Conservation (phyloP, 179 eudicot species). For the Patellifolia procumbens region DNA sequence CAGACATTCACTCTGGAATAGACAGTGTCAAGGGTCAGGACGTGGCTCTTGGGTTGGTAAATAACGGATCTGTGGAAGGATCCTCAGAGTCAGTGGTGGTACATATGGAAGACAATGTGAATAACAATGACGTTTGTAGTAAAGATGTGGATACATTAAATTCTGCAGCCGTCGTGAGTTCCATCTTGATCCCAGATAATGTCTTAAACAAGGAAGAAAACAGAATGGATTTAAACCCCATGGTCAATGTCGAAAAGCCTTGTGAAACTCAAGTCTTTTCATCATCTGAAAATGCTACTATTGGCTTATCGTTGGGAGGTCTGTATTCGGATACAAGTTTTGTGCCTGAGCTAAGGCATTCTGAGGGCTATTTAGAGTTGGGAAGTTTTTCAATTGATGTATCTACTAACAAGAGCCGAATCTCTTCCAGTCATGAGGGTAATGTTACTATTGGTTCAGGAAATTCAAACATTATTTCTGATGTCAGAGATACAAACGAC, state of each 20-base stretch:
- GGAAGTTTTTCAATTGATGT: conserved; percentile 26
- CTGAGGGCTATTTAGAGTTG: conserved; percentile 24
- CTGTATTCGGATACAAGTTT: conserved; percentile 26
- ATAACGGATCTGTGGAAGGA: conserved; percentile 30
- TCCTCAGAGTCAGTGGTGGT: conserved; percentile 25
- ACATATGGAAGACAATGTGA: conserved; percentile 28
- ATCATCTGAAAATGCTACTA: conserved; percentile 20
- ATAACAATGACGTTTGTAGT: conserved; percentile 3
- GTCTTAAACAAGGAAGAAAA: conserved; percentile 25
- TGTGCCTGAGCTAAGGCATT: conserved; percentile 26
- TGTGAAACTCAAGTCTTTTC: conserved; percentile 20
- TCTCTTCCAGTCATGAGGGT: conserved; percentile 15
- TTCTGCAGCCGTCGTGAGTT: conserved; percentile 18
- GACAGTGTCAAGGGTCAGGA: conserved; percentile 27
- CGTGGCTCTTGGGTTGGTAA: conserved; percentile 21
- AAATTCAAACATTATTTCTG: conserved; percentile 21
- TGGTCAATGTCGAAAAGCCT: conserved; percentile 26
- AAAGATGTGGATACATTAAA: conserved; percentile 16
- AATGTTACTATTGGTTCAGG: conserved; percentile 22
- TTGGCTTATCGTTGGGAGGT: no score
- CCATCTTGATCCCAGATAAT: conserved; percentile 24
- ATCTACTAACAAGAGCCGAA: conserved; percentile 12
- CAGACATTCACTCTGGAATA: conserved; percentile 19
- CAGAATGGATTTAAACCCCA: conserved; percentile 13
- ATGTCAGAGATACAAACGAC: conserved; percentile 22